Base-by-base conservation (phyloP, 73 alveolate species). In the Paramecium caudatum region DNA sequence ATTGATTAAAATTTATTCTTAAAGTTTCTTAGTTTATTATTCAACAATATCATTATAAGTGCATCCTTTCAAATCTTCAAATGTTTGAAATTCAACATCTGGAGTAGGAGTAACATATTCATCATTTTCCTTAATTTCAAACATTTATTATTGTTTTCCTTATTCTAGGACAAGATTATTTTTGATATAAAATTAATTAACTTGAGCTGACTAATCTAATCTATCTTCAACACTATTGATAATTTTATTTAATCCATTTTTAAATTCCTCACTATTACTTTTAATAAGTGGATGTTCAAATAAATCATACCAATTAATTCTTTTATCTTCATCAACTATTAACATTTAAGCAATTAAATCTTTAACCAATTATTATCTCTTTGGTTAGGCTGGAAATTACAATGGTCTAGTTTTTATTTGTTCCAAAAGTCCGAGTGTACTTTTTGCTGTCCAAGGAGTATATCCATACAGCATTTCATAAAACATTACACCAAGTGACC, bases 401-500 rank as follows among this genome's bases (percentile, higher is more conserved):
- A 86, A 43, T 23, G 93, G 93, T 65, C 65, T 86, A 33, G 36
- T 86, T 50, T 50, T 86, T 5, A 86, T 86, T n/a, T 86, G 36
- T 19, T 86, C 90, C 13, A 86, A 78, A 0, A 86, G 13, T 13
- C 17, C 55, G 12, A 41, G 34, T 8, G 55, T 45, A 34, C 62
- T 61, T 16, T 86, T 63, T n/a, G 82, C 93, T 63, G 78, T 36
- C 93, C 93, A 86, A 6, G 93, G 93, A 10, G 93, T 86, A 47
- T 50, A 36, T 7, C 93, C 93, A 32, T 63, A 86, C 10, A 86
- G 81, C 90, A 90, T 46, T 62, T 90, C 91, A 34, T 80, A 90
- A 10, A 74, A 90, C 86, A 74, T 80, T 17, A 90, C 48, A 8
- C 94, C 94, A 8, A 90, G 55, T 13, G 94, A 90, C 94, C 94